Base-by-base conservation (phyloP, 306 rosid genomes). In the Spatholobus suberectus region DNA sequence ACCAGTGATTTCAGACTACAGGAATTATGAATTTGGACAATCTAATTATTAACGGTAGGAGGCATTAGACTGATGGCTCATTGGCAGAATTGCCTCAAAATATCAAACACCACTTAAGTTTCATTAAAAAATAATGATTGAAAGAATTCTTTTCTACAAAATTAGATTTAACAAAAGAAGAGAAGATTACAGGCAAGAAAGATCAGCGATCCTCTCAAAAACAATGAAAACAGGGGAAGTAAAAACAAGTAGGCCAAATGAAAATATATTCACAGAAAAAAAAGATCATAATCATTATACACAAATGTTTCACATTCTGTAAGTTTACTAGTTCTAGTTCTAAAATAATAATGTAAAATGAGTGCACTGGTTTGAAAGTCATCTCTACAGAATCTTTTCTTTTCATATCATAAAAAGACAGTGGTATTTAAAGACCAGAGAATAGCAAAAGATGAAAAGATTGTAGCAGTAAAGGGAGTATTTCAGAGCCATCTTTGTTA, bases 121-220 rank as follows among this genome's bases (percentile, higher is more conserved):
- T 80, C 27, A 41, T 58, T 10, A 7, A 9, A 37, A 72, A 54
- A 70, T 26, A 59, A 41, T 14, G 15, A 61, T 61, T 72, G 54
- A 59, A 81, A 43, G 40, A 41, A 24, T 18, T 55, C 17, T 32
- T 70, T 59, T 57, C 73, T 10, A 44, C 13, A 61, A 73, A 62
- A 49, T 29, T 27, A 41, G 29, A 71, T 70, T 24, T 70, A 38
- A 55, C 15, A 79, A 79, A 70, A 80, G 29, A 32, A 55, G 72
- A 80, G 26, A 70, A 68, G 55, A 55, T 80, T 80, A 41, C 84
- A 70, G 27, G 35, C 59, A 70, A 27, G 40, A 47, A 32, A 61
- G 80, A 47, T 47, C 67, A 62, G n/a, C 58, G 49, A 73, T 47
- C 24, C 44, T 15, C 52, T 38, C 47, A 46, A 23, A 29, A 43